A percentile compares a stretch with the other conserved stretches of the same genome.
phyloP scores from a whole-genome alignment of 257 asterid species.

The Solanum lycopersicoides region DNA sequence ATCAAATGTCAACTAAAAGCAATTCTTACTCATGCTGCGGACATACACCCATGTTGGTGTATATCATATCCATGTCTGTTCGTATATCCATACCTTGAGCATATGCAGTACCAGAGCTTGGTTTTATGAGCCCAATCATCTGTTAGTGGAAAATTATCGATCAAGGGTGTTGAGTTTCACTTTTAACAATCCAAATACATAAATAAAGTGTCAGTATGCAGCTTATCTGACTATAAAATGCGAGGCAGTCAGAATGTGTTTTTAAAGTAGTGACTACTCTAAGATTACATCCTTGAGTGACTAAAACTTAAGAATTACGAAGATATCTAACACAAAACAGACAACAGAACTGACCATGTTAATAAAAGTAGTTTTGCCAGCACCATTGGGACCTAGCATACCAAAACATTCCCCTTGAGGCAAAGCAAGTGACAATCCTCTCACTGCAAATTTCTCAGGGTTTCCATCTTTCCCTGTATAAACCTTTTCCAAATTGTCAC shows the following conservation, averaged over 20 bases:
- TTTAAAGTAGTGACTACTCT: background rate
- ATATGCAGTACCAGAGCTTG: conserved; percentile 80
- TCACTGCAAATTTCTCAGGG: conserved; percentile 82
- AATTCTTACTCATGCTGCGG: conserved; percentile 93
- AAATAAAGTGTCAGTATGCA: background rate
- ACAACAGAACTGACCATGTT: conserved; percentile 56
- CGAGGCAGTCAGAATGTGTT: background rate
- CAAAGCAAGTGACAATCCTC: conserved; percentile 87
- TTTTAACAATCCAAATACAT: background rate
- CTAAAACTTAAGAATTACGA: background rate
- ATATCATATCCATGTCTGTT: conserved; percentile 69
- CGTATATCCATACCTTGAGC: conserved; percentile 72
- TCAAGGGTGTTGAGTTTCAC: background rate
- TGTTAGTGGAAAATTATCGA: conserved; percentile 17
- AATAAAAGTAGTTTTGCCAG: conserved; percentile 95
- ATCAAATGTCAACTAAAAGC: background rate
- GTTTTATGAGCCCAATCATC: conserved; percentile 95
- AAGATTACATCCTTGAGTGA: background rate
- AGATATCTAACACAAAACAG: background rate
- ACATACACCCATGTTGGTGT: conserved; percentile 98
- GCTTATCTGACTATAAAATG: background rate
- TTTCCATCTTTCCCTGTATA: conserved; percentile 93
- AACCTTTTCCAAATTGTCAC: conserved; percentile 64
- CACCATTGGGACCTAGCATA: conserved; percentile 99
- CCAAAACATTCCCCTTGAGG: conserved; percentile 97